Conservation (phyloP, 2,329 filamentous ascomycete species). For the Aspergillus versicolor region DNA sequence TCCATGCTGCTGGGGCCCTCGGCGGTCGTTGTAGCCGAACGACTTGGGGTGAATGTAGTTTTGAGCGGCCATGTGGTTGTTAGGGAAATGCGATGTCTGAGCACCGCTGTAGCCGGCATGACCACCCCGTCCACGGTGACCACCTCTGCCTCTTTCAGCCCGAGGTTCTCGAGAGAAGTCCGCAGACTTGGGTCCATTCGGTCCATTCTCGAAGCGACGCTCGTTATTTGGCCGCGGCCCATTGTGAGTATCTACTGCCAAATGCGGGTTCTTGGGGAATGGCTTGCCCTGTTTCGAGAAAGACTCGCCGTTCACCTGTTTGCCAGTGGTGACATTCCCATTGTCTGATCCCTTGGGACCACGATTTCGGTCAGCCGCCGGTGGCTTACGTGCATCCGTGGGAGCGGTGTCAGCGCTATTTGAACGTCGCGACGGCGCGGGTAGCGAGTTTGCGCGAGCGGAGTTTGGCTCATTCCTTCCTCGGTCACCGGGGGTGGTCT, state of each 20-base stretch:
- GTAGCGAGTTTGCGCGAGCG: constrained; percentile 40
- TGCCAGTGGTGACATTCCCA: constrained; percentile 23
- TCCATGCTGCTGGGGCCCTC: constrained; percentile 40
- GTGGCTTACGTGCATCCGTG: constrained; percentile 34
- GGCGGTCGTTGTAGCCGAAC: constrained; percentile 43
- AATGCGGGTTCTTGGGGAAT: constrained; percentile 30
- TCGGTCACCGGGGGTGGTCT: constrained; percentile 30
- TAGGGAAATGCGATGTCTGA: constrained; percentile 41
- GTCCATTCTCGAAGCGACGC: constrained; percentile 39
- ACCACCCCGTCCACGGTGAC: constrained; percentile 39
- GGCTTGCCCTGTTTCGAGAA: constrained; percentile 34
- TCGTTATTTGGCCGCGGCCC: constrained; percentile 32
- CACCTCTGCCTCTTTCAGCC: constrained; percentile 40
- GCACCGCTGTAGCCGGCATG: constrained; percentile 34
- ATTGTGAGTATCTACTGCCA: constrained; percentile 35
- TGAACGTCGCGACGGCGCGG: constrained; percentile 37
- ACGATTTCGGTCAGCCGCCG: constrained; percentile 32
- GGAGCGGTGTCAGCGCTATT: constrained; percentile 33
- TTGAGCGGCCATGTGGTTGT: constrained; percentile 40
- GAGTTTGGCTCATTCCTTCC: constrained; percentile 37
- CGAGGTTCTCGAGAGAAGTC: constrained; percentile 39
- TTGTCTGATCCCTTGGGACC: constrained; percentile 35
- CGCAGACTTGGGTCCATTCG: constrained; percentile 38
- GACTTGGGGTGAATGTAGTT: constrained; percentile 41
- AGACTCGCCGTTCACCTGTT: constrained; percentile 31